phyloP scores from a whole-genome alignment of 495 filamentous ascomycete species.

The Pyrenopolyporus hunteri region DNA sequence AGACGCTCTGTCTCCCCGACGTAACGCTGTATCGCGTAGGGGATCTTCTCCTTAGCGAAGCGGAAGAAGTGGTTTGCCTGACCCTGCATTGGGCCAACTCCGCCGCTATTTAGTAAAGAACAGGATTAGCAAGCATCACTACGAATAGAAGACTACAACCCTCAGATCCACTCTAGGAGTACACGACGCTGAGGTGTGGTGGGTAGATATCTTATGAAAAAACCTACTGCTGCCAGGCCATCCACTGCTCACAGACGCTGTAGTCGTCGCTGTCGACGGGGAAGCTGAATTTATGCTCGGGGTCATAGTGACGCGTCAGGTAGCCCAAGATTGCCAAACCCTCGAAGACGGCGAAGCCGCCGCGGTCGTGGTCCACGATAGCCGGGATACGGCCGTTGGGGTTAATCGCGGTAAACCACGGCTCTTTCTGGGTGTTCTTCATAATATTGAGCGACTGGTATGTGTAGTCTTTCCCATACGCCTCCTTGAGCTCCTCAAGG shows the following conservation, averaged over 20 bases:
- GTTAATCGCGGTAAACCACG: slow-evolving; percentile 67
- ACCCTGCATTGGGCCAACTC: slow-evolving; percentile 84
- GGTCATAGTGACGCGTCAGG: slow-evolving; percentile 76
- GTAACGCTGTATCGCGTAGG: slow-evolving; percentile 80
- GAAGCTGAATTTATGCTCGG: slow-evolving; percentile 77
- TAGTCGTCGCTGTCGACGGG: slow-evolving; percentile 70
- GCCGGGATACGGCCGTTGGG: slow-evolving; percentile 90
- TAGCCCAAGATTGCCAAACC: slow-evolving; percentile 79
- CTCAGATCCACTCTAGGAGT: neutral
- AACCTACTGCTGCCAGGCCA: slow-evolving; percentile 51
- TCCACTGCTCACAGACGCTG: slow-evolving; percentile 73
- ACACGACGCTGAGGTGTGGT: slow-evolving; percentile 46
- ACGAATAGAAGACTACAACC: neutral
- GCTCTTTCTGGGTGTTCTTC: slow-evolving; percentile 79
- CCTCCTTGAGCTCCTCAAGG: slow-evolving; percentile 74
- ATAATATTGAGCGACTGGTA: slow-evolving; percentile 70
- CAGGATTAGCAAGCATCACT: neutral
- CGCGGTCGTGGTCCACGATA: slow-evolving; percentile 70
- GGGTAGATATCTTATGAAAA: slow-evolving; percentile 48
- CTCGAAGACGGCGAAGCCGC: slow-evolving; percentile 73
- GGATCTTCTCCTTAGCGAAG: slow-evolving; percentile 76
- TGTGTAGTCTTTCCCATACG: slow-evolving; percentile 63
- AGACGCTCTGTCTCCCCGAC: slow-evolving; percentile 77
- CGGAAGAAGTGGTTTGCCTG: slow-evolving; percentile 86
- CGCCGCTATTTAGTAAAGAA: slow-evolving; percentile 49